phyloP scores from a whole-genome alignment of 495 filamentous ascomycete genomes.

The Chaetomium cochliodes region DNA sequence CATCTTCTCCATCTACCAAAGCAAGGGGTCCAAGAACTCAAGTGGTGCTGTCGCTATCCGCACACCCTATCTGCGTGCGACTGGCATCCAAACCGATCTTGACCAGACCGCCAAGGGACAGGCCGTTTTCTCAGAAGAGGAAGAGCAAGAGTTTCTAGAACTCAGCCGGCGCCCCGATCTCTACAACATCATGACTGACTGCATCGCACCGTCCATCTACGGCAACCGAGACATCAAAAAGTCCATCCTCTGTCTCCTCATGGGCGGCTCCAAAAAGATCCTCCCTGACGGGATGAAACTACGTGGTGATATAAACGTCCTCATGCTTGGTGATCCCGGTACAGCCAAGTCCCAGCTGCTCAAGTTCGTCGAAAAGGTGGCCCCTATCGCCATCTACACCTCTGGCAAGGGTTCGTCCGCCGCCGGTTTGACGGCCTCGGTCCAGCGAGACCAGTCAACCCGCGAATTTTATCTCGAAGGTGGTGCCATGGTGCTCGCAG shows the following conservation, averaged over 20 bases:
- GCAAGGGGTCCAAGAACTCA: constrained; percentile 79
- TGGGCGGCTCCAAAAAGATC: constrained; percentile 98
- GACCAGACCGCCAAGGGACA: constrained; percentile 88
- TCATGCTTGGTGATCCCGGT: constrained; percentile 95
- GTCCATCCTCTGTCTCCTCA: constrained; percentile 90
- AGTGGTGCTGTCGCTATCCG: constrained; percentile 86
- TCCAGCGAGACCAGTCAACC: constrained; percentile 86
- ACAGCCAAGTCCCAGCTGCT: constrained; percentile 97
- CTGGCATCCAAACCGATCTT: constrained; percentile 85
- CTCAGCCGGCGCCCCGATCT: constrained; percentile 88
- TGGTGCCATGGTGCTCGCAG: constrained; percentile 97
- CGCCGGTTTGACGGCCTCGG: constrained; percentile 95
- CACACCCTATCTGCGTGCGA: constrained; percentile 92
- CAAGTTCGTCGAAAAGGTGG: constrained; percentile 96
- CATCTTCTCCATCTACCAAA: constrained; percentile 96
- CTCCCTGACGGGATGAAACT: constrained; percentile 98
- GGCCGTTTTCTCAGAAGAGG: constrained; percentile 85
- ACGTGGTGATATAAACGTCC: constrained; percentile 96
- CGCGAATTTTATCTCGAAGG: constrained; percentile 98
- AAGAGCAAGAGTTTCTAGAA: constrained; percentile 96
- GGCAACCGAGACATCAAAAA: constrained; percentile 98
- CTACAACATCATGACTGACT: constrained; percentile 84
- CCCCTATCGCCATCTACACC: constrained; percentile 97
- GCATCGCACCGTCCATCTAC: constrained; percentile 97
- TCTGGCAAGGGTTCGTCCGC: constrained; percentile 98